phyloP scores from a whole-genome alignment of 192 early-diverging fungal genomes.

The Backusella mclennaniae region DNA sequence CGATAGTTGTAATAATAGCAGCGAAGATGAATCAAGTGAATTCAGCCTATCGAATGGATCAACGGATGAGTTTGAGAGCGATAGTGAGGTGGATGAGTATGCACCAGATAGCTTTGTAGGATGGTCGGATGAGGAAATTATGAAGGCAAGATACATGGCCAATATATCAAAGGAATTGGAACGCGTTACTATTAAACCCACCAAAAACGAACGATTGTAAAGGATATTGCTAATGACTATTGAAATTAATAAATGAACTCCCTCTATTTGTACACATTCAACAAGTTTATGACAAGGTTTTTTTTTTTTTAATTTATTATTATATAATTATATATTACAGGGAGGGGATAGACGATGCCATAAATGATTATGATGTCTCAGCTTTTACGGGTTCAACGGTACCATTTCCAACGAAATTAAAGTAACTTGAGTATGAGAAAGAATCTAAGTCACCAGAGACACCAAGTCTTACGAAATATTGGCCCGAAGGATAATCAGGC shows the following conservation, averaged over 20 bases:
- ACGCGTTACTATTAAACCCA: neutral
- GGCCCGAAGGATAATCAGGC: conserved; percentile 24
- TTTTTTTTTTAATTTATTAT: neutral
- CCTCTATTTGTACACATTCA: neutral
- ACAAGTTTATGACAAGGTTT: neutral
- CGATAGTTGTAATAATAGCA: neutral
- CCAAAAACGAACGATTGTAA: neutral
- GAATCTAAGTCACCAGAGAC: neutral
- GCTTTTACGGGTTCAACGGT: neutral
- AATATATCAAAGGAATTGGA: conserved; percentile 10
- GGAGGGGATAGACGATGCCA: neutral
- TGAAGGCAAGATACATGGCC: conserved; percentile 22
- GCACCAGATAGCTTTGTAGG: conserved; percentile 14
- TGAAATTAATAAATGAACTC: neutral
- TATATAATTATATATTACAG: neutral
- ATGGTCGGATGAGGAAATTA: conserved; percentile 30
- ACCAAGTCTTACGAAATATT: conserved; percentile 33
- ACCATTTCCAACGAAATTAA: conserved; percentile 32
- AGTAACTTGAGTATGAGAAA: conserved; percentile 24
- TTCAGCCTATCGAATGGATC: neutral
- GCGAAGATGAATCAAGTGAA: neutral
- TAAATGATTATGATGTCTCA: neutral
- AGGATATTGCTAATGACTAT: no score
- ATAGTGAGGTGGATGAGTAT: conserved; percentile 2
- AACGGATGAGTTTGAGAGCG: conserved; percentile 14